Evolutionary conservation across 2,329 filamentous ascomycete species (phyloP), one percentile per base, ranked within the genome.

Genomic region (Plectosphaerella plurivora): DNA sequence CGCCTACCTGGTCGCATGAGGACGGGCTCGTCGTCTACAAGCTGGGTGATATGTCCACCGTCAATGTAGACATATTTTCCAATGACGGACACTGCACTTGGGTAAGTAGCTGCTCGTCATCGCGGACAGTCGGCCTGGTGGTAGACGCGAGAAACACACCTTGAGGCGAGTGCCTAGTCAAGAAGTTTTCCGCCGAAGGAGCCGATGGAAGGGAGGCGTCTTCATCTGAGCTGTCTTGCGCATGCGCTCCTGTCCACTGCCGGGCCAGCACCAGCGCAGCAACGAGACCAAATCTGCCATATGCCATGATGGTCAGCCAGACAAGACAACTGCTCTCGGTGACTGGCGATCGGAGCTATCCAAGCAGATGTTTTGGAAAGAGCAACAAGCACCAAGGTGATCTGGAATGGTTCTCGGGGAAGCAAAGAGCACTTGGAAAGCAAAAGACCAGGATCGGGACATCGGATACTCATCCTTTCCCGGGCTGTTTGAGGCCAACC

Each of bases 31-130:
- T 61, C 65, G 24, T 65, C 58, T 47, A 57, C 52, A 11, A 56
- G 56, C 35, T 62, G 60, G 2, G 61, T 67, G 2, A 69, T 49
- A 53, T 68, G 62, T 15, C 70, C 70, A 45, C 69, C 69, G 51
- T 73, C 68, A 46, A 72, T 64, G 49, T 71, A 73, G 37, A 68
- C 55, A 45, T 68, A 68, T 51, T 71, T 63, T 10, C 67, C 67
- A 12, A 71, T 51, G 41, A 44, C 41, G 10, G 41, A 12, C n/a
- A 44, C 41, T 44, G 41, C 16, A 12, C 16, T 44, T 4, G n/a
- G 5, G 16, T 44, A 4, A 44, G 41, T 44, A 18, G 2, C 11
- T 16, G 16, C 3, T 41, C 15, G 37, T 14, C 7, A 12, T n/a
- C 28, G 9, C 3, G 10, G 37, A 41, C 7, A 14, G 15, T 8